A percentile compares a stretch with the other conserved stretches of the same genome.
Evolutionary conservation across 495 filamentous ascomycete genomes (phyloP).

Genomic region (Emericellopsis terricola): DNA sequence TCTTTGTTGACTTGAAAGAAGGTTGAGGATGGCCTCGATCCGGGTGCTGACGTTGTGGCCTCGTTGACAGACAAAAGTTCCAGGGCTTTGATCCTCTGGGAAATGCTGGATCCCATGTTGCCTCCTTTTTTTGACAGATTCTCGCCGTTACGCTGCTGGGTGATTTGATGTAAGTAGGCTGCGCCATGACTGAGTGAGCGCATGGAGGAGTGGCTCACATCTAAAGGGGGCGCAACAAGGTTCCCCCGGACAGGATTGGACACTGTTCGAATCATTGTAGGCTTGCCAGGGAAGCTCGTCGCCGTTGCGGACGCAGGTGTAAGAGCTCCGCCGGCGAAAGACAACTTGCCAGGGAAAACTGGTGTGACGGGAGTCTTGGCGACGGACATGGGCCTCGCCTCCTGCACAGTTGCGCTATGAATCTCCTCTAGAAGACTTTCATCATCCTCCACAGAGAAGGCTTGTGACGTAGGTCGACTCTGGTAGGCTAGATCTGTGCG

Average conservation of each 20-base stretch:
- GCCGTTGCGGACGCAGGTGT: conserved; percentile 11
- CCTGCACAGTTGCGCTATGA: conserved; percentile 60
- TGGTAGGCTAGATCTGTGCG: not conserved
- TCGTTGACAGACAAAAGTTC: conserved; percentile 44
- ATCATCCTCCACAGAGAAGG: conserved; percentile 39
- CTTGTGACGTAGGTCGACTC: not conserved
- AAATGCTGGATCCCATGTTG: conserved; percentile 76
- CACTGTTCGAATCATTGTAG: conserved; percentile 18
- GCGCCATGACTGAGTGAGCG: conserved; percentile 29
- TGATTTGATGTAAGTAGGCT: conserved; percentile 27
- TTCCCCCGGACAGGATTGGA: conserved; percentile 29
- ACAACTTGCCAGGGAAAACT: conserved; percentile 35
- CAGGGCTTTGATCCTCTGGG: conserved; percentile 74
- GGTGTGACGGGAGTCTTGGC: conserved; percentile 68
- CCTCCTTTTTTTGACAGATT: conserved; percentile 47
- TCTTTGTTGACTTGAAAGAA: conserved; percentile 36
- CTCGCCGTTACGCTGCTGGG: conserved; percentile 16
- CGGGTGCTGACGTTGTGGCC: conserved; percentile 8
- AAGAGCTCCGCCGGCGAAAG: too few relatives aligned
- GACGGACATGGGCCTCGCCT: conserved; percentile 63
- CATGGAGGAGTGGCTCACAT: conserved; percentile 16
- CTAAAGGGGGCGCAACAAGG: conserved; percentile 16
- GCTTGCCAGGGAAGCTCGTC: conserved; percentile 7
- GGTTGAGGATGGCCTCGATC: conserved; percentile 18
- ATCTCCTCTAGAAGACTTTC: conserved; percentile 74